These are phyloP conservation scores for Microcyclosporella mali DNA, from an alignment of 2,329 filamentous ascomycete species.

Conservation along the genomic window DNA sequence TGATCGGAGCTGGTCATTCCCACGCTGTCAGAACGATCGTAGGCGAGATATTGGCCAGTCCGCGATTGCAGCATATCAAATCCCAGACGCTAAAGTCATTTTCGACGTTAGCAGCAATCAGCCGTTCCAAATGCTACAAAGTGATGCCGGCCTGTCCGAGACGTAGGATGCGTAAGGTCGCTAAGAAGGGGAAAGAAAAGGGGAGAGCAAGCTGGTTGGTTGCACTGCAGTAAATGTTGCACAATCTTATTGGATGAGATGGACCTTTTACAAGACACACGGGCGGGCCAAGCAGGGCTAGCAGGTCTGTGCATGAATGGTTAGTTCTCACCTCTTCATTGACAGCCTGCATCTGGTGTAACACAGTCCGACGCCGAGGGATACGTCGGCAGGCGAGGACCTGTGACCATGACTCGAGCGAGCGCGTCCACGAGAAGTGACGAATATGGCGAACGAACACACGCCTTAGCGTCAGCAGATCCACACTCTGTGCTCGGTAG, in stretches of 20 bases:
- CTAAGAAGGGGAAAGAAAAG: constrained; percentile 17
- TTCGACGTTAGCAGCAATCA: constrained; percentile 11
- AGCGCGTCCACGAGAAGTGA: background rate
- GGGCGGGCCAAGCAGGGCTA: constrained; percentile 11
- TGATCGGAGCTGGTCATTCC: background rate
- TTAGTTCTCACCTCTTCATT: constrained; percentile 9
- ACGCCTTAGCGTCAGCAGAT: too few relatives aligned
- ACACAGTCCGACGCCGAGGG: constrained; percentile 3
- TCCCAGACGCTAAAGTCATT: constrained; percentile 9
- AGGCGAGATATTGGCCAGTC: constrained; percentile 8
- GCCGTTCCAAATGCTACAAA: constrained; percentile 12
- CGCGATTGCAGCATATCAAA: constrained; percentile 5
- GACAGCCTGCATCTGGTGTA: constrained; percentile 9
- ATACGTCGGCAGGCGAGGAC: background rate
- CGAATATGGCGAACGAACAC: too few relatives aligned
- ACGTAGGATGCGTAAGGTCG: constrained; percentile 12
- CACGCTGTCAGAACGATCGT: constrained; percentile 8
- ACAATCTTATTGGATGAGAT: constrained; percentile 25
- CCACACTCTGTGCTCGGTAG: constrained; percentile 6
- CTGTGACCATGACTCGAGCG: constrained; percentile 1
- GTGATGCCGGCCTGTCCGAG: constrained; percentile 10
- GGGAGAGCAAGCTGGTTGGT: constrained; percentile 22
- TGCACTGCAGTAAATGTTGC: constrained; percentile 26
- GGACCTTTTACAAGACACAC: background rate
- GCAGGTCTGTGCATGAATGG: constrained; percentile 17